phyloP scores from a whole-genome alignment of 805 yeast genomes.

The Clavispora vitiphila region DNA sequence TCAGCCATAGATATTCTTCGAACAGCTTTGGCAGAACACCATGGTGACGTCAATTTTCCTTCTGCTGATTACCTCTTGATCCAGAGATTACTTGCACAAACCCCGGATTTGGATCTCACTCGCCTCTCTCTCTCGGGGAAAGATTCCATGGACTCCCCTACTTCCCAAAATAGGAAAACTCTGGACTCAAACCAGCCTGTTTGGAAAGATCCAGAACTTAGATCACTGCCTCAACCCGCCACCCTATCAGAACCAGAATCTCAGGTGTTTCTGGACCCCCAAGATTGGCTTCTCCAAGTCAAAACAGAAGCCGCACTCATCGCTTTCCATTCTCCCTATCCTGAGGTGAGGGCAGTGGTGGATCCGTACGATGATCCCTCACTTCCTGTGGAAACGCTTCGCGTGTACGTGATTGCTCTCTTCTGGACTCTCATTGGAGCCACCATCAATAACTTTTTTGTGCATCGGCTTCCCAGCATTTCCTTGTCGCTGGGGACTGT shows the following conservation, averaged over 20 bases:
- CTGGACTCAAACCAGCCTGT: too few species aligned
- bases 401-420: slow-evolving; percentile 51
- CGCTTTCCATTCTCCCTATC: slow-evolving; percentile 50
- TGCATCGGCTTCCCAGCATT: slow-evolving; percentile 50
- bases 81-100: slow-evolving; percentile 17
- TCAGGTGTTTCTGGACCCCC: neutral
- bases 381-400: slow-evolving; percentile 46
- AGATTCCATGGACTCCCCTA: too few species aligned
- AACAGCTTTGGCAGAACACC: slow-evolving; percentile 27
- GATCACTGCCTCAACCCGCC: too few species aligned
- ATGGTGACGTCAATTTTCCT: slow-evolving; percentile 32
- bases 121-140: too few species aligned
- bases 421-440: slow-evolving; percentile 51
- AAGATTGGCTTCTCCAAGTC: slow-evolving; percentile 29
- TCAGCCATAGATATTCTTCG: slow-evolving; percentile 30
- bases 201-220: too few species aligned
- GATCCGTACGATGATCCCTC: slow-evolving; percentile 51
- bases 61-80: slow-evolving; percentile 22
- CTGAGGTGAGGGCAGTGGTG: slow-evolving; percentile 64
- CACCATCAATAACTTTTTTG: slow-evolving; percentile 53
- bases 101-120: slow-evolving; percentile 10
- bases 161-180: too few species aligned
- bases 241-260: too few species aligned
- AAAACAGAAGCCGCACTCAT: slow-evolving; percentile 40
- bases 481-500: slow-evolving; percentile 35